phyloP scores from a whole-genome alignment of 2,329 filamentous ascomycete genomes.

The Sphaerulina populicola region DNA sequence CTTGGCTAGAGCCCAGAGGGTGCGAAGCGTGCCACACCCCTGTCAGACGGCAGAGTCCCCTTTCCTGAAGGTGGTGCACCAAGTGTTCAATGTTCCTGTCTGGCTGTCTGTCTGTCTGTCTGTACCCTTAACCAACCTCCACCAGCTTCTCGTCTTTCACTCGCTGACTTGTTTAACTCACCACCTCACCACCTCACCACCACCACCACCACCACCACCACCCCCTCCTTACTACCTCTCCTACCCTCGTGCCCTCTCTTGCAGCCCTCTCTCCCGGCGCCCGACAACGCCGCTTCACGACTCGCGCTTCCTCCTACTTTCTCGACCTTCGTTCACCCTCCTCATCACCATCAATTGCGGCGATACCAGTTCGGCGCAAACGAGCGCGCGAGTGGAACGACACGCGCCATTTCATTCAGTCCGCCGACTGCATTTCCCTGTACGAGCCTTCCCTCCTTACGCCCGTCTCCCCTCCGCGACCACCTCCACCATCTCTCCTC shows the following conservation, averaged over 20 bases:
- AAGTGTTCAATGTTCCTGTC: background rate
- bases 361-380: constrained; percentile 7
- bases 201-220: too few species aligned
- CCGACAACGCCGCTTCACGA: constrained; percentile 6
- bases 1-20: background rate
- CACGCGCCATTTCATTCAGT: constrained; percentile 18
- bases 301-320: constrained; percentile 12
- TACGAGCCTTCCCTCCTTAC: constrained; percentile 8
- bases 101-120: too few species aligned
- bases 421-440: constrained; percentile 15
- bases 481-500: too few species aligned
- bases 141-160: constrained; percentile 11
- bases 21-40: background rate
- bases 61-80: constrained; percentile 2
- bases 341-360: constrained; percentile 7
- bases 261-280: constrained; percentile 9
- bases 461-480: too few species aligned
- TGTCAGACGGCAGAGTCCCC: constrained; percentile 4
- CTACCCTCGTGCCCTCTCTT: constrained; percentile 6
- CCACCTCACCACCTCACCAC: background rate
- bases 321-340: constrained; percentile 10
- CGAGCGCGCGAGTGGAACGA: constrained; percentile 17
- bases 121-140: background rate
- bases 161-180: too few species aligned
- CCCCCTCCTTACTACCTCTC: constrained; percentile 7